Conservation (phyloP, 208 protist species). For the Leishmania gerbilli region DNA sequence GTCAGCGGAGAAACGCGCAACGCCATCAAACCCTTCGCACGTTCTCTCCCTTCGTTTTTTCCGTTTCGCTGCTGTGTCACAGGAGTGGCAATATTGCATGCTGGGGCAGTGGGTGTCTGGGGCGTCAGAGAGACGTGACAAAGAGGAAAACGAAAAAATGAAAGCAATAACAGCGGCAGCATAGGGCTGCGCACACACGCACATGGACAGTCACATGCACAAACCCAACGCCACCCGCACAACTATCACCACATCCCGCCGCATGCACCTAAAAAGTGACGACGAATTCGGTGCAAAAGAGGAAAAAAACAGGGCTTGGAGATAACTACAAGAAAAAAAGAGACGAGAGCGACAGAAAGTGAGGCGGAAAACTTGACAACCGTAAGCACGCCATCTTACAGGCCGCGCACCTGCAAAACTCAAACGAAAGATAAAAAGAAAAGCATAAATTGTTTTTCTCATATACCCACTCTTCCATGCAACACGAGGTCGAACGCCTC, state of each 20-base stretch:
- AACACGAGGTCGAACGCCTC: not conserved
- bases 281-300: not conserved
- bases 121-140: not conserved
- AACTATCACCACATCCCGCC: not conserved
- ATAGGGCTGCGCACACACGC: not conserved
- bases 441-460: not conserved
- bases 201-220: not conserved
- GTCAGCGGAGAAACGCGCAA: constrained; percentile 3
- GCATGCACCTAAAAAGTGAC: not conserved
- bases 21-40: not conserved
- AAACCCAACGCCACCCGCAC: not conserved
- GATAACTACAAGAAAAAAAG: not conserved
- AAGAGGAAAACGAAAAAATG: constrained; percentile 9
- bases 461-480: not conserved
- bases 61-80: not conserved
- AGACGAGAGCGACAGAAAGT: not conserved
- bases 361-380: not conserved
- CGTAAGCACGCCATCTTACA: not conserved
- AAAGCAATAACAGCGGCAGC: constrained; percentile 2
- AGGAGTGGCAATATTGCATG: not conserved
- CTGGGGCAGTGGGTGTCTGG: not conserved
- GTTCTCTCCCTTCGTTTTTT: not conserved
- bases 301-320: not conserved
- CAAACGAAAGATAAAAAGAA: not conserved
- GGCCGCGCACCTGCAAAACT: not conserved